A percentile compares a stretch with the other conserved stretches of the same genome.
phyloP scores from a whole-genome alignment of 2,329 filamentous ascomycete genomes.

The Apiospora saccharicola region DNA sequence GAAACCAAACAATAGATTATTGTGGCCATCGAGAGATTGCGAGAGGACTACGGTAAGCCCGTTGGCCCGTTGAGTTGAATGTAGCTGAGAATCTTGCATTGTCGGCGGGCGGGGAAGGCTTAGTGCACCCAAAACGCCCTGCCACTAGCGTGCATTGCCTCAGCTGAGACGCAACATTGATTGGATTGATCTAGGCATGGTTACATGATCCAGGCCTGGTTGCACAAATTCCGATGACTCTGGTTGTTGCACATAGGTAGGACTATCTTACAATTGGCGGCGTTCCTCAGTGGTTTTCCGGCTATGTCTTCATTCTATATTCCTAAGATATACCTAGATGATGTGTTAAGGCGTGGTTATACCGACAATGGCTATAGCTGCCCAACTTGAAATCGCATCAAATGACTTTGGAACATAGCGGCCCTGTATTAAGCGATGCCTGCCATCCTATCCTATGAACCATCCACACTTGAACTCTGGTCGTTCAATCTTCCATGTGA shows the following conservation, averaged over 20 bases:
- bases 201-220: background rate
- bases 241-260: background rate
- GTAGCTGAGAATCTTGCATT: background rate
- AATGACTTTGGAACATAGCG: background rate
- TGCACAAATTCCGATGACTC: background rate
- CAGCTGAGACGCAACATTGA: constrained; percentile 15
- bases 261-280: background rate
- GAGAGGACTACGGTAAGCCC: background rate
- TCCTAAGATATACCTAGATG: background rate
- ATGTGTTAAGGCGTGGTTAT: background rate
- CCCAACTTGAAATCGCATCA: background rate
- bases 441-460: too few relatives aligned
- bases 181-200: background rate
- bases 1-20: background rate
- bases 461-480: background rate
- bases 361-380: too few relatives aligned
- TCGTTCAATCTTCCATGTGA: background rate
- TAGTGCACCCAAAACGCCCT: constrained; percentile 1
- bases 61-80: background rate
- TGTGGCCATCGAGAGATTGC: background rate
- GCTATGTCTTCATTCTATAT: background rate
- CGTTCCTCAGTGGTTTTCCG: background rate
- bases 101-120: background rate
- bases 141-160: constrained; percentile 13
- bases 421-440: background rate